Evolutionary conservation across 2,329 filamentous ascomycete genomes (phyloP), one percentile per base, ranked within the genome.

Genomic region (Fusarium sp.): DNA sequence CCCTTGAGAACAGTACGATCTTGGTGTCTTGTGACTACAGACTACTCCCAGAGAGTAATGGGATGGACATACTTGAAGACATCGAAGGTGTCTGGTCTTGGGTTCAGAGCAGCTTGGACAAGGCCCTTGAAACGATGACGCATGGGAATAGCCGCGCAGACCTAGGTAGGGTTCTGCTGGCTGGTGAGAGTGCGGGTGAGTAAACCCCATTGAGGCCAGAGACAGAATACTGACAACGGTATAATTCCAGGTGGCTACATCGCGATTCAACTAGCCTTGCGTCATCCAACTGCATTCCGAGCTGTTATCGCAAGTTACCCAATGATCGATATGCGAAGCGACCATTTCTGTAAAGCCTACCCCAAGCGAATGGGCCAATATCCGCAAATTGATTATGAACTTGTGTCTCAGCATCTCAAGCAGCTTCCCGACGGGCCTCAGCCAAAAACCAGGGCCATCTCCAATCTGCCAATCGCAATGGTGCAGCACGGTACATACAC

Each of bases 131-230:
- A 26, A 15, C 6, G 2, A 26, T 52, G 33, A 52, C 31, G 8
- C 26, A 15, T 1, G 49, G 33, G 17, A 26, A 20, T 6, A 52
- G 48, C 13, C 2, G 6, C 3, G n/a, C 8, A 26, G 48, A 36
- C 31, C 4, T 52, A 0, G 0, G 3, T 1, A 15, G 7, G 11
- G 48, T 36, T 0, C 2, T 52, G 12, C 0, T 52, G 0, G 12
- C 48, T 5, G 48, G 48, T 3, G 48, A 52, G 8, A 52, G 31
- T 52, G 48, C 48, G 1, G 48, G 31, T 7, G 4, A 26, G 31
- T 15, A 7, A 1, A 0, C 3, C 3, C 1, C 2, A 6, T 9
- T 2, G 22, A 1, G 12, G 2, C 5, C 4, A 2, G 5, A 22
- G 18, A 15, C 0, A 7, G 2, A 14, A 7, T 5, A 8, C 18